Evolutionary conservation across 441 rosid genomes (phyloP).

Genomic region (Macaranga tanarius): DNA sequence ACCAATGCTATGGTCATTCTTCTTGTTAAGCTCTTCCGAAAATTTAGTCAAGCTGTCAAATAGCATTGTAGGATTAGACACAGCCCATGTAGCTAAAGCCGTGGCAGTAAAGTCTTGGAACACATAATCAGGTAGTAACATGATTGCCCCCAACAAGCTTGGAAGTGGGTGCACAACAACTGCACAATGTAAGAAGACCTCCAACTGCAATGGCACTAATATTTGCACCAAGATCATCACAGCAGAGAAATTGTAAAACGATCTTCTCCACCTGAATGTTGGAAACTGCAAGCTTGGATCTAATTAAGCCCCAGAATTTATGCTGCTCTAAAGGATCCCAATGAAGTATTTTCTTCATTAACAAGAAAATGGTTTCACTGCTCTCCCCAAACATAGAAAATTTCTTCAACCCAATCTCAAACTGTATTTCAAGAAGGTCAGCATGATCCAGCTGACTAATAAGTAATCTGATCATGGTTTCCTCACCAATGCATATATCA

Average conservation of each 20-base stretch:
- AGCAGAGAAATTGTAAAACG: constrained; percentile 39
- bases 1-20: constrained; percentile 14
- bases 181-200: constrained; percentile 44
- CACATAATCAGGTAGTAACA: constrained; percentile 43
- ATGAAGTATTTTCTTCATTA: constrained; percentile 40
- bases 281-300: constrained; percentile 48
- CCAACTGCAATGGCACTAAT: constrained; percentile 45
- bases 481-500: constrained; percentile 35
- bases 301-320: constrained; percentile 48
- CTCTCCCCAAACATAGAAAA: constrained; percentile 43
- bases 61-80: constrained; percentile 38
- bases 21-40: constrained; percentile 35
- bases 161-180: constrained; percentile 39
- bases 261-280: constrained; percentile 43
- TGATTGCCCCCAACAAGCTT: constrained; percentile 44
- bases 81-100: constrained; percentile 43
- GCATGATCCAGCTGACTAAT: constrained; percentile 34
- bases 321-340: constrained; percentile 51
- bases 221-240: constrained; percentile 33
- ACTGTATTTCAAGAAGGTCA: constrained; percentile 43
- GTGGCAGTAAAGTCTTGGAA: constrained; percentile 44
- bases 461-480: constrained; percentile 39
- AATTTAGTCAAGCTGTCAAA: constrained; percentile 44
- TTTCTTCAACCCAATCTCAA: constrained; percentile 43
- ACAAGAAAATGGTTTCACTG: constrained; percentile 29